Base-by-base conservation (phyloP, 1,284 basidiomycete species). In the Leccinum proximum region DNA sequence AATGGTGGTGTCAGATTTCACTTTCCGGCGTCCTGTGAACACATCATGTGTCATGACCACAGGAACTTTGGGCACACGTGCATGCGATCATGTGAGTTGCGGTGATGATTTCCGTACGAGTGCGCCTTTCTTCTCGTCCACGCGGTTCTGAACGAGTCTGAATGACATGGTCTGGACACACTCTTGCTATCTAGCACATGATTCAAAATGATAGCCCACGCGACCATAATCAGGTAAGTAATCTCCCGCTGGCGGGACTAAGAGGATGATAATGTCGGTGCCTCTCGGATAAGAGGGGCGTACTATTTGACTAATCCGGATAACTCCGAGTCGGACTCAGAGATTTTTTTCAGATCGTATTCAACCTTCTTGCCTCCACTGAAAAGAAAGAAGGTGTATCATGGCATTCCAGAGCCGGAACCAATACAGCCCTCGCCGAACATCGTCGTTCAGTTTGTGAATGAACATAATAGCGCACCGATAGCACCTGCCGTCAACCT, bases 401-500 rank as follows among this genome's bases (percentile, higher is more conserved):
- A 94, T 71, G 89, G 91, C 10, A 75, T 88, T 1, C 83, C 86
- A 65, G 84, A 87, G 67, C 89, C 89, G 59, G 85, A 86, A 67
- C 76, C 79, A 3, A 78, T 79, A 18, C 78, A 81, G 64, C 83
- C 87, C 5, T 83, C 84, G 3, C 84, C 85, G 1, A 90, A 89
- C 67, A 79, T 97, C 66, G 85, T 97, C 16, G 94, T 97, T 22
- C 94, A 97, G 45, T 48, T 48, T 18, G 45, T 48, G n/a, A 91
- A 90, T 16, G 92, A 95, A 67, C 91, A 95, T 65, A 91, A 94
- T 76, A 93, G 91, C 0, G 79, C 82, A 66, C 80, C 87, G 13
- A 81, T 97, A 30, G 95, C 94, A 33, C 94, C 95, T 59, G 88
- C 93, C 1, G 87, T 97, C 71, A 94, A 87, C 75, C 78, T 97